Percentiles rank a stretch among this genome's conserved stretches.
phyloP scores from a whole-genome alignment of 805 yeast species.

The Yarrowia sp. region DNA sequence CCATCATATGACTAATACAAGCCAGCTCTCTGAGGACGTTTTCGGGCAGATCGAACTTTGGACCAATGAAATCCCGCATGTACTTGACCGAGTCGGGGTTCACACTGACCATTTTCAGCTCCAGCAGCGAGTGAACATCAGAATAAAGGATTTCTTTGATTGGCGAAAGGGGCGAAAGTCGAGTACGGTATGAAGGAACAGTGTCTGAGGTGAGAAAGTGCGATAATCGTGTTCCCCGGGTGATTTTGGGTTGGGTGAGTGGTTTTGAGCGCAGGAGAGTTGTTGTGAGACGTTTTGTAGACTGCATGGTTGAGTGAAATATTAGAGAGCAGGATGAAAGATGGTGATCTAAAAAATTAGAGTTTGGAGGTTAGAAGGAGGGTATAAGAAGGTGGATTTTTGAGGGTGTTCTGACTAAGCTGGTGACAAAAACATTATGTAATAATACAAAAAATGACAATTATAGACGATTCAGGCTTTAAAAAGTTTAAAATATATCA shows the following conservation, averaged over 20 bases:
- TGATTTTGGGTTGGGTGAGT: neutral
- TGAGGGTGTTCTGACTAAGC: neutral
- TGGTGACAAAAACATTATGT: too few relatives aligned
- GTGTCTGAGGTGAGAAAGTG: constrained; percentile 13
- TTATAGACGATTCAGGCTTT: too few relatives aligned
- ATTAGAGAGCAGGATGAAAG: neutral
- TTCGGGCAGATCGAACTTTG: constrained; percentile 12
- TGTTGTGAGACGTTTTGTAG: neutral
- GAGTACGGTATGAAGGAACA: constrained; percentile 1
- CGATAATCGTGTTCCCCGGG: neutral
- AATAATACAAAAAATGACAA: too few relatives aligned
- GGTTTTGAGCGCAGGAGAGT: neutral
- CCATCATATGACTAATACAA: neutral
- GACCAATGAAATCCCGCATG: constrained; percentile 4
- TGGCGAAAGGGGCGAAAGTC: constrained; percentile 9
- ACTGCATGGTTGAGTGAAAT: neutral
- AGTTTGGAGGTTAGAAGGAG: neutral
- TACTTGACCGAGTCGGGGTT: neutral
- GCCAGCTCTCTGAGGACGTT: neutral
- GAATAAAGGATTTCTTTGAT: constrained; percentile 9
- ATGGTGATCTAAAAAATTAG: neutral
- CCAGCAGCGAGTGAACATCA: constrained; percentile 10
- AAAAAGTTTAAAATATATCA: too few relatives aligned
- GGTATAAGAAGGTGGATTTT: neutral
- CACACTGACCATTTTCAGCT: constrained; percentile 3